Percentiles rank a stretch among this genome's conserved stretches.
These are phyloP conservation scores for Asterophora lycoperdoides DNA, from an alignment of 768 basidiomycete species.

Conservation along the genomic window DNA sequence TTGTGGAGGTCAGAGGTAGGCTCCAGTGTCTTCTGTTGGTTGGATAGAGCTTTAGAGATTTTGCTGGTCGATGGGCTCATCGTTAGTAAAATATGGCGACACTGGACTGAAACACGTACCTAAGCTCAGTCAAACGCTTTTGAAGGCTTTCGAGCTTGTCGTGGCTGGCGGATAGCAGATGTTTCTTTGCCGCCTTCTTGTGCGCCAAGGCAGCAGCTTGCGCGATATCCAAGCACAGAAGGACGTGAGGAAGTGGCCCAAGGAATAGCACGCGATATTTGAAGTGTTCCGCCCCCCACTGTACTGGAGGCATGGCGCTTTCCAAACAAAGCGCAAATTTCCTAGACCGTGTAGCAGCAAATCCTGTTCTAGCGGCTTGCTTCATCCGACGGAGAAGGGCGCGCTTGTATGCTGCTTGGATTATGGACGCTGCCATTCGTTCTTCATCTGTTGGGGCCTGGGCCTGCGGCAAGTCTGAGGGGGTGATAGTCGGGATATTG, in stretches of 20 bases:
- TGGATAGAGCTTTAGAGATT: slow-evolving; percentile 1
- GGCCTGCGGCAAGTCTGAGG: slow-evolving; percentile 2
- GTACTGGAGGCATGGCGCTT: slow-evolving; percentile 21
- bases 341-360: slow-evolving; percentile 11
- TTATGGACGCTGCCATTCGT: slow-evolving; percentile 18
- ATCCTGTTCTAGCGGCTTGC: neutral
- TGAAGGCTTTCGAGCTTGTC: slow-evolving; percentile 32
- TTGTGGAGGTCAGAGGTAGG: slow-evolving; percentile 28
- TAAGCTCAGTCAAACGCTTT: slow-evolving; percentile 25
- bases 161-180: slow-evolving; percentile 24
- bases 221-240: slow-evolving; percentile 37
- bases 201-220: slow-evolving; percentile 19
- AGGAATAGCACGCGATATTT: slow-evolving; percentile 35
- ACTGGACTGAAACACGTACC: slow-evolving; percentile 23
- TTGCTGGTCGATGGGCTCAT: slow-evolving; percentile 6
- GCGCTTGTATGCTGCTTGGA: slow-evolving; percentile 16
- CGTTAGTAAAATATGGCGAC: neutral
- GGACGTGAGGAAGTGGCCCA: slow-evolving; percentile 36
- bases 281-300: slow-evolving; percentile 17
- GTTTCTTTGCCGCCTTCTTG: slow-evolving; percentile 30
- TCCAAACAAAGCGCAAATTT: slow-evolving; percentile 27
- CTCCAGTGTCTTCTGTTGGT: slow-evolving; percentile 21
- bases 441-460: slow-evolving; percentile 20
- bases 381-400: slow-evolving; percentile 2
- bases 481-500: neutral